Base-by-base conservation (phyloP, 495 filamentous ascomycete species). In the Aspergillus cavernicola region DNA sequence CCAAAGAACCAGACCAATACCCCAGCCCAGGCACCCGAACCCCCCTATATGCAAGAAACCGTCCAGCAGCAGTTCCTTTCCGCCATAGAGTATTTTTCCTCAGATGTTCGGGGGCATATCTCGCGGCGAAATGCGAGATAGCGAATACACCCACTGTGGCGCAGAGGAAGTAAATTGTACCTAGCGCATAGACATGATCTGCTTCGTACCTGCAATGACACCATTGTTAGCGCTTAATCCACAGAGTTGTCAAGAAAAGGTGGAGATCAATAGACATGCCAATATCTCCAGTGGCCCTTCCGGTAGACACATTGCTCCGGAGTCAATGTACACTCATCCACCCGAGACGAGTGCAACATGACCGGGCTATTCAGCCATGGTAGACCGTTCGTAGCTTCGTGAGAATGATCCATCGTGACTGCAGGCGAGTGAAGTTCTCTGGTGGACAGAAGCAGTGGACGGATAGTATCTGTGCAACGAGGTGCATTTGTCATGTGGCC, bases 181-280 rank as follows among this genome's bases (percentile, higher is more conserved):
- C 66, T 2, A 80, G 62, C 5, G 75, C 76, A 49, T 76, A 82
- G n/a, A 73, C 65, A 55, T 77, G 71, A 53, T 81, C 79, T 13
- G 77, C 73, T 47, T 78, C 46, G 35, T 81, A 82, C 78, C 78
- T 52, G 40, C 1, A 43, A 10, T 2, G 8, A 10, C 13, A 18
- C n/a, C 5, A 36, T 36, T 23, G 3, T 41, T 41, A 41, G 39
- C 11, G 10, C 7, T 4, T 2, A n/a, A 24, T 23, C 20, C 3
- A n/a, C n/a, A n/a, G n/a, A n/a, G n/a, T n/a, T n/a, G n/a, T n/a
- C n/a, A n/a, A n/a, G n/a, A n/a, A n/a, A n/a, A n/a, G n/a, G n/a
- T n/a, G n/a, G n/a, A n/a, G n/a, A n/a, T n/a, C n/a, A n/a, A n/a
- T n/a, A n/a, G n/a, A n/a, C n/a, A n/a, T 71, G 58, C 79, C 79